Base-by-base conservation (phyloP, 371 early-diverging fungal genomes). In the Apophysomyces variabilis region DNA sequence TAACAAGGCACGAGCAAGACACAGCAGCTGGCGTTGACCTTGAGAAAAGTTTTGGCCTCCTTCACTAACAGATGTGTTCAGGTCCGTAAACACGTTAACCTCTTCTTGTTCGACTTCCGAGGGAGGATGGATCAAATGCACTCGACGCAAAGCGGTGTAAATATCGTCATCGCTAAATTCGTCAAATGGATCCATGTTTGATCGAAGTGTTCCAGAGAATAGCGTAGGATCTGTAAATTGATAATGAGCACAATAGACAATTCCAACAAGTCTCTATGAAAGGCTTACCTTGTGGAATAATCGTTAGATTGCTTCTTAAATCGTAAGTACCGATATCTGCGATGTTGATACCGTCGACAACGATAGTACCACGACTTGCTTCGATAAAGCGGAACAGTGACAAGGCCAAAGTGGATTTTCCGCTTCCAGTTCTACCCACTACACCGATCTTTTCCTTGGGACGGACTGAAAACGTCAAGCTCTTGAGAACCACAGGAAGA, bases 1-100 rank as follows among this genome's bases (percentile, higher is more conserved):
- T 14, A 94, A 67, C 62, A 93, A 68, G 6, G 93, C 92, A 56
- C 94, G 86, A 7, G 90, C 90, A 57, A 94, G 77, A 18, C 90
- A 85, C 43, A 95, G 74, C 66, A 94, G 74, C 74, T 95, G 95
- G 16, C 88, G 79, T 68, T 94, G 89, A n/a, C 95, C 95, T 38
- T 91, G 83, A 11, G 87, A 87, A 60, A 92, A 79, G 67, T 86
- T 90, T 45, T 83, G 80, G 18, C 95, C 94, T 21, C 82, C 83
- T 58, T 89, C 90, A 18, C 73, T 79, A 54, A 90, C 85, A 60
- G 72, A 66, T 13, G 85, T 61, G 60, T 77, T 70, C 45, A 92
- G 69, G 67, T 50, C 50, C 5, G 50, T 7, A 18, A 50, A 50
- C 7, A 82, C 73, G 6, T 14, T 38, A 7, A 13, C n/a, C 16